Evolutionary conservation across 2,329 filamentous ascomycete genomes (phyloP).

Genomic region (Botryotinia calthae): DNA sequence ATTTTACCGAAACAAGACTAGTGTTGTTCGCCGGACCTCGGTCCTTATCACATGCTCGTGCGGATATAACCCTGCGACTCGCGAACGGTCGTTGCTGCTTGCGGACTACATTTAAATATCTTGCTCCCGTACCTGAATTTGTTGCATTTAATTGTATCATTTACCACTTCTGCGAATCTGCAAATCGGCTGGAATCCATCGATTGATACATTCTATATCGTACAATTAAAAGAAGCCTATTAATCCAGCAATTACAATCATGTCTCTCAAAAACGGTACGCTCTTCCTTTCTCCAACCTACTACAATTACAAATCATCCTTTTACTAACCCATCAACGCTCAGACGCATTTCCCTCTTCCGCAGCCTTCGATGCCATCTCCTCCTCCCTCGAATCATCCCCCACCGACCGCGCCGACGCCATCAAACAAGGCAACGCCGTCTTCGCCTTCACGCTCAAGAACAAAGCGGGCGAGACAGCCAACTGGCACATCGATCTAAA

Average conservation of each 20-base stretch:
- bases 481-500: constrained; percentile 97
- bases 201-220: background rate
- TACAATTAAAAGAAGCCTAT: background rate
- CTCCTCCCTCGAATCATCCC: constrained; percentile 62
- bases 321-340: background rate
- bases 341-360: constrained; percentile 85
- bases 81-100: background rate
- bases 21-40: background rate
- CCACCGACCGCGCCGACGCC: constrained; percentile 77
- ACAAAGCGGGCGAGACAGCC: constrained; percentile 72
- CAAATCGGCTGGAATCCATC: background rate
- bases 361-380: constrained; percentile 88
- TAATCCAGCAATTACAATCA: background rate
- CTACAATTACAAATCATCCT: background rate
- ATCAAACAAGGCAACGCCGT: constrained; percentile 85
- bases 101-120: background rate
- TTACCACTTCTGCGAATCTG: background rate
- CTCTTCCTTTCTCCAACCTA: background rate
- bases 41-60: constrained; percentile 16
- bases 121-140: background rate
- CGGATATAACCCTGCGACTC: background rate
- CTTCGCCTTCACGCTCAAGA: constrained; percentile 92
- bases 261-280: constrained; percentile 20
- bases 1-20: constrained; percentile 13
- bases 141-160: background rate